These are phyloP conservation scores for Yamadazyma membranifaciens DNA, from an alignment of 1,139 yeast genomes.

Conservation along the genomic window DNA sequence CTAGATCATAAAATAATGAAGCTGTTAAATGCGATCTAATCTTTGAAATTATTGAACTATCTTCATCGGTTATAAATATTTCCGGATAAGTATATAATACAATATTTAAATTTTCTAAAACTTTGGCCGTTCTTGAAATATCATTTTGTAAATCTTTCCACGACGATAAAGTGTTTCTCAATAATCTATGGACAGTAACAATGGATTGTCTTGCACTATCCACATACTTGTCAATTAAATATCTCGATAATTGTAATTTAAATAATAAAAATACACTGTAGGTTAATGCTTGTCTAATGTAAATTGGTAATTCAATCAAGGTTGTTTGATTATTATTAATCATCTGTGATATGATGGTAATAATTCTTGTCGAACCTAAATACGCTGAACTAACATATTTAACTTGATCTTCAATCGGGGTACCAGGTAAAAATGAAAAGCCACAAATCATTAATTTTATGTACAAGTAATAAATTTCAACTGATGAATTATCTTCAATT, in stretches of 20 bases:
- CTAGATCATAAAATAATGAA: constrained; percentile 85
- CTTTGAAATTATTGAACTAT: constrained; percentile 68
- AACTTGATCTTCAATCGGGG: constrained; percentile 86
- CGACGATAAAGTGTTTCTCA: constrained; percentile 82
- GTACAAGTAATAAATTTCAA: constrained; percentile 80
- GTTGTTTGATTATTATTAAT: constrained; percentile 54
- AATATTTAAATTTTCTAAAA: constrained; percentile 85
- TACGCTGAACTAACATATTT: constrained; percentile 82
- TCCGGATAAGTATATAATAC: constrained; percentile 88
- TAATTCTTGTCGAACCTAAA: constrained; percentile 74
- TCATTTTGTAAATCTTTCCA: constrained; percentile 93
- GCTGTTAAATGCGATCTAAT: constrained; percentile 94
- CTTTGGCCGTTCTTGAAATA: constrained; percentile 87
- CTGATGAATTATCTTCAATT: constrained; percentile 58
- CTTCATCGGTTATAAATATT: constrained; percentile 44
- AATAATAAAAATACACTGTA: constrained; percentile 79
- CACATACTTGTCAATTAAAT: constrained; percentile 70
- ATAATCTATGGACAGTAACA: constrained; percentile 86
- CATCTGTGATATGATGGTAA: constrained; percentile 73
- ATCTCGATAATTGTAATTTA: constrained; percentile 77
- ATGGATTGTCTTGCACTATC: constrained; percentile 91
- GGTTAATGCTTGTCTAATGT: constrained; percentile 80
- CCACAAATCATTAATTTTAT: constrained; percentile 81
- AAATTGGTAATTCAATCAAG: constrained; percentile 82
- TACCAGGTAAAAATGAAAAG: constrained; percentile 88